A percentile compares a stretch with the other conserved stretches of the same genome.
phyloP scores from a whole-genome alignment of 169 alveolate species.

The Plasmodium inui region DNA sequence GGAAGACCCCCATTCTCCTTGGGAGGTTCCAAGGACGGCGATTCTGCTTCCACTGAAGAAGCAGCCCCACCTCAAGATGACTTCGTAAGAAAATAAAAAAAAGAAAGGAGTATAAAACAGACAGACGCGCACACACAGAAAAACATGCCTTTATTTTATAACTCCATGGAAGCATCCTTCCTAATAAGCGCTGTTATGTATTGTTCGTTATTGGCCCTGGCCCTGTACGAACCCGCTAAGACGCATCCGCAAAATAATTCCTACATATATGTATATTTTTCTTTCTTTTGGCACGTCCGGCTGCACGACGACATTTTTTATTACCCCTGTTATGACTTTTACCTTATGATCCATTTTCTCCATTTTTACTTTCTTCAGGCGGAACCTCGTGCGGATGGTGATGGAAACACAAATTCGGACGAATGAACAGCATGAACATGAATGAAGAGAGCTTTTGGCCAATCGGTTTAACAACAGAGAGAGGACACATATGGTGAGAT shows the following conservation, averaged over 20 bases:
- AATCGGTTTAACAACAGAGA: background rate
- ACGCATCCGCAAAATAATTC: background rate
- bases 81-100: background rate
- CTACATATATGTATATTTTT: background rate
- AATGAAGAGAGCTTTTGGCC: background rate
- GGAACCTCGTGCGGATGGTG: background rate
- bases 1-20: slow-evolving; percentile 59
- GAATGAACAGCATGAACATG: background rate
- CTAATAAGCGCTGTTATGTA: background rate
- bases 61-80: background rate
- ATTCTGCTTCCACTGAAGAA: background rate
- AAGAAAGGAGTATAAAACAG: background rate
- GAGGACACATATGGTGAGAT: background rate
- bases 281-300: background rate
- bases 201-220: slow-evolving; percentile 4
- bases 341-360: background rate
- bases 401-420: background rate
- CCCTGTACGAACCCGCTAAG: background rate
- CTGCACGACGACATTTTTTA: background rate
- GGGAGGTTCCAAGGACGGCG: background rate
- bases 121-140: background rate
- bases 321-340: background rate
- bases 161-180: background rate
- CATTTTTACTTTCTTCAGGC: background rate
- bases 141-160: background rate